Conservation (phyloP, 257 asterid species). For the Solanum gracilifrons region DNA sequence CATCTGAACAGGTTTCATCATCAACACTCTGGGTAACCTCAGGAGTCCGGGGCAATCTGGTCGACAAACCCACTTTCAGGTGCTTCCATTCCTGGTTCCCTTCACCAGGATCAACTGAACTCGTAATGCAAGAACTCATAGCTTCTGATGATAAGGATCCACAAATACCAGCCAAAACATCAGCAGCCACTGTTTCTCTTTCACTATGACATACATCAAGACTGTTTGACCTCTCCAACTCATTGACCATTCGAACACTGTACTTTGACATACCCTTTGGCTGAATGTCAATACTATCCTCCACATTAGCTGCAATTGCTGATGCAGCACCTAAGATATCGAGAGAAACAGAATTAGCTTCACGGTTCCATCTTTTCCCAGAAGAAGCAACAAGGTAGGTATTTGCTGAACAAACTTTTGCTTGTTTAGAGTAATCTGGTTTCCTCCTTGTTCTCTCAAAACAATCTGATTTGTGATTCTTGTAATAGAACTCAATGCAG, state of each 20-base stretch:
- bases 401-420: constrained; percentile 37
- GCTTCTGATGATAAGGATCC: constrained; percentile 96
- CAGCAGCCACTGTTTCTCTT: constrained; percentile 83
- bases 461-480: constrained; percentile 79
- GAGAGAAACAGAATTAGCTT: constrained; percentile 67
- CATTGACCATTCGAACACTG: constrained; percentile 26
- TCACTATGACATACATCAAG: constrained; percentile 44
- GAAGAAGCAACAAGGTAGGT: constrained; percentile 67
- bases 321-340: constrained; percentile 81
- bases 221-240: constrained; percentile 39
- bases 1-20: constrained; percentile 77
- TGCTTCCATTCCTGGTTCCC: constrained; percentile 50
- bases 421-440: constrained; percentile 41
- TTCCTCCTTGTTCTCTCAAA: constrained; percentile 62
- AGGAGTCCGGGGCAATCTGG: constrained; percentile 50
- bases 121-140: constrained; percentile 82
- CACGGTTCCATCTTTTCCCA: constrained; percentile 78
- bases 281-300: constrained; percentile 32
- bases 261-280: constrained; percentile 33
- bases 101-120: constrained; percentile 70
- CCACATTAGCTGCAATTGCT: constrained; percentile 50
- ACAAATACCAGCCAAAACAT: constrained; percentile 94
- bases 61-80: constrained; percentile 39
- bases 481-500: constrained; percentile 91
- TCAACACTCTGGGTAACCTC: constrained; percentile 59